A percentile compares a stretch with the other conserved stretches of the same genome.
Conservation (phyloP, 2,329 filamentous ascomycete species). For the Fusarium nanum region DNA sequence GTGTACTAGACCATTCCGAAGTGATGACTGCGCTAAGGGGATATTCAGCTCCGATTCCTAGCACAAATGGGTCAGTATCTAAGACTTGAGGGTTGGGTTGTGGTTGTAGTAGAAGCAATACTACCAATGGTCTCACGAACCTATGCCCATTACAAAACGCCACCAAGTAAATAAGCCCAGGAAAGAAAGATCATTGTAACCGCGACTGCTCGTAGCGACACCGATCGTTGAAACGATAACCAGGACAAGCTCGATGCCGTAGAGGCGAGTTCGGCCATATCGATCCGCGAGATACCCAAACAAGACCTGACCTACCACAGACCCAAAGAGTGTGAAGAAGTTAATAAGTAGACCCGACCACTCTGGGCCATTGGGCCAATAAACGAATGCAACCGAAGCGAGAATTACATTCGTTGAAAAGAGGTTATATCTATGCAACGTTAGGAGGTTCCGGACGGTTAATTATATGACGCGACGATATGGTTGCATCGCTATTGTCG, state of each 20-base stretch:
- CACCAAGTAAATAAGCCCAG: conserved; percentile 64
- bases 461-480: not conserved
- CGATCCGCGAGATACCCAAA: conserved; percentile 67
- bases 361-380: conserved; percentile 59
- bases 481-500: not conserved
- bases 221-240: conserved; percentile 69
- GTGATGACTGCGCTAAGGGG: conserved; percentile 75
- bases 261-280: conserved; percentile 65
- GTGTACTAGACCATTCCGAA: conserved; percentile 72
- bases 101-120: conserved; percentile 8
- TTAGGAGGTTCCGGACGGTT: not conserved
- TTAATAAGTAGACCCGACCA: conserved; percentile 63
- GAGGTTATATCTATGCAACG: conserved; percentile 60
- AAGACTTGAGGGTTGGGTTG: conserved; percentile 3
- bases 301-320: conserved; percentile 62
- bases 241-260: conserved; percentile 67
- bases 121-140: conserved; percentile 45
- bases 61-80: conserved; percentile 13
- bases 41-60: conserved; percentile 75
- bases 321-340: conserved; percentile 64
- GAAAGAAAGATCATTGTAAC: conserved; percentile 62
- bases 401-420: conserved; percentile 67
- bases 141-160: conserved; percentile 66
- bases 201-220: conserved; percentile 63
- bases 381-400: conserved; percentile 64